These are phyloP conservation scores for Bipolaris cookei DNA, from an alignment of 2,329 filamentous ascomycete genomes.

Conservation along the genomic window DNA sequence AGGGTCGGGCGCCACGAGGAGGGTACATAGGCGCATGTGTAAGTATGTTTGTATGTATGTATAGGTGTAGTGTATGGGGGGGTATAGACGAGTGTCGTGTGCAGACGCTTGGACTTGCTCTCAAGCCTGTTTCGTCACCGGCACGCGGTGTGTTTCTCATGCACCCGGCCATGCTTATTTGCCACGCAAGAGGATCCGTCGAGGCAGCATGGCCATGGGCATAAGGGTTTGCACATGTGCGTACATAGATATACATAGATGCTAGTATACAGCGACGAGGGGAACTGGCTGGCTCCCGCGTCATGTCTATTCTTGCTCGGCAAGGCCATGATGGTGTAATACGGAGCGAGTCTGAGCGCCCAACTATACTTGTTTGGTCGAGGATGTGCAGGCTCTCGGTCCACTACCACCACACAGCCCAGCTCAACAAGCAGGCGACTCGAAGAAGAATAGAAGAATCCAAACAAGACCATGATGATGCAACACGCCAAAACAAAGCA, in stretches of 20 bases:
- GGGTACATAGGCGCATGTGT: background rate
- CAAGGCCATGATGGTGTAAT: constrained; percentile 25
- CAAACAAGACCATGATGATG: background rate
- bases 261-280: background rate
- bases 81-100: background rate
- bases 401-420: constrained; percentile 16
- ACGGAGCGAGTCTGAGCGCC: constrained; percentile 7
- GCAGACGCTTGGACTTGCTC: background rate
- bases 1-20: background rate
- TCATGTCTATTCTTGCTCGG: constrained; percentile 15
- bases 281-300: background rate
- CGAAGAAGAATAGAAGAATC: background rate
- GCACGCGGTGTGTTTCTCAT: constrained; percentile 12
- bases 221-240: no score
- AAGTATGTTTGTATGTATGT: background rate
- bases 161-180: constrained; percentile 9
- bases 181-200: background rate
- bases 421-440: constrained; percentile 18
- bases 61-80: background rate
- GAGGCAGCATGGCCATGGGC: background rate
- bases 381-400: constrained; percentile 16
- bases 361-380: constrained; percentile 17
- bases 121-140: constrained; percentile 7
- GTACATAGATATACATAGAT: background rate
- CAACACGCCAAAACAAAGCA: constrained; percentile 1